Conservation (phyloP, 306 rosid species). For the Medicago lupulina region DNA sequence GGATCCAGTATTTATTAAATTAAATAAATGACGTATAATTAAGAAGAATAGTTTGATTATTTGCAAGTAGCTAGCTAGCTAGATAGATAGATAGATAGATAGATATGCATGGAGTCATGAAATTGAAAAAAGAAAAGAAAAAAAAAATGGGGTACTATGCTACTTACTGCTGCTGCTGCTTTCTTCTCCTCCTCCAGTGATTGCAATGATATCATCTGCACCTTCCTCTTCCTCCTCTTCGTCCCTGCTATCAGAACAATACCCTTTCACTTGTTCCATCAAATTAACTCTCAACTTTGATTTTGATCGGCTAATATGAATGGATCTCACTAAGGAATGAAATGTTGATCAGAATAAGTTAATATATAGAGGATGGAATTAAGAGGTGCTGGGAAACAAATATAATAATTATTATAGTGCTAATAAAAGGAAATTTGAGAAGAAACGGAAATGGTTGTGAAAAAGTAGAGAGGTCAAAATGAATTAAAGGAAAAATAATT, state of each 20-base stretch:
- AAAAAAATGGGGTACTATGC: background rate
- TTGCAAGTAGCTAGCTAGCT: background rate
- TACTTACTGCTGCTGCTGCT: slow-evolving; percentile 42
- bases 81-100: background rate
- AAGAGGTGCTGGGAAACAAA: background rate
- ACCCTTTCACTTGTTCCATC: slow-evolving; percentile 53
- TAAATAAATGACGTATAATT: background rate
- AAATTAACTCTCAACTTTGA: slow-evolving; percentile 32
- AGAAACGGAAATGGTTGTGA: slow-evolving; percentile 21
- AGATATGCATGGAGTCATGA: slow-evolving; percentile 6
- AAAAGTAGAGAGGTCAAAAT: slow-evolving; percentile 18
- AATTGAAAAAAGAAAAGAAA: background rate
- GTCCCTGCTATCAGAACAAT: slow-evolving; percentile 51
- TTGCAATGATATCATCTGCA: slow-evolving; percentile 25
- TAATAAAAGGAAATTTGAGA: background rate
- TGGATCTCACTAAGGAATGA: too few relatives aligned
- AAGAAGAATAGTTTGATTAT: slow-evolving; percentile 1
- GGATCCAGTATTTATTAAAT: background rate
- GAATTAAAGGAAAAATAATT: slow-evolving; percentile 28
- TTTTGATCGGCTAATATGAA: slow-evolving; percentile 44
- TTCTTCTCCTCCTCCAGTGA: slow-evolving; percentile 21
- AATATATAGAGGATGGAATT: slow-evolving; percentile 6
- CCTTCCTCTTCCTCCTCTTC: slow-evolving; percentile 51
- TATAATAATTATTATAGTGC: background rate
- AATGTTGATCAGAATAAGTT: background rate